Percentiles rank a stretch among this genome's conserved stretches.
Conservation (phyloP, 768 basidiomycete species). For the Termitomyces titanicus region DNA sequence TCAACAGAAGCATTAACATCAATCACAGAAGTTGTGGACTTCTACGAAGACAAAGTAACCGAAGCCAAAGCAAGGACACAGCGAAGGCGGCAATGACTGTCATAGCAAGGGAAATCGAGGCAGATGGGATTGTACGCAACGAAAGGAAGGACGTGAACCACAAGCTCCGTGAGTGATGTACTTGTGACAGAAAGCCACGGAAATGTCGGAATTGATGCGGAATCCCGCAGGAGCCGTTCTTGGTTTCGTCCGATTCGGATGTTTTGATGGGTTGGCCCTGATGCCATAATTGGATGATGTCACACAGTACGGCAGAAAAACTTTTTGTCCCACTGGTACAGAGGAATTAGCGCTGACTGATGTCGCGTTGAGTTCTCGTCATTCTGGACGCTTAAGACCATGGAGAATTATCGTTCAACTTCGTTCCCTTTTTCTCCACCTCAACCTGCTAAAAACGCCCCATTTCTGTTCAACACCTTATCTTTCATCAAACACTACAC, state of each 20-base stretch:
- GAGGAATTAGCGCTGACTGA: constrained; percentile 6
- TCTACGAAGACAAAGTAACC: constrained; percentile 52
- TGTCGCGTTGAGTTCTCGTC: neutral
- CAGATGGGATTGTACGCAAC: constrained; percentile 50
- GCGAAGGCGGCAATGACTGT: constrained; percentile 55
- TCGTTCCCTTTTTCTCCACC: neutral
- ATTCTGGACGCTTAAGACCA: constrained; percentile 9
- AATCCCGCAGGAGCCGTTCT: constrained; percentile 32
- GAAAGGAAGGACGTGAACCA: constrained; percentile 19
- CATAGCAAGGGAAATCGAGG: constrained; percentile 59
- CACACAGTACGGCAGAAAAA: constrained; percentile 40
- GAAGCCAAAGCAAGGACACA: constrained; percentile 37
- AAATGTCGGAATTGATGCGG: constrained; percentile 19
- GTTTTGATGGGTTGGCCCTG: constrained; percentile 49
- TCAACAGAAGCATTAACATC: constrained; percentile 36
- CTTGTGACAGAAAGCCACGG: neutral
- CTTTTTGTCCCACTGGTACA: constrained; percentile 30
- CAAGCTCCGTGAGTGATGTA: constrained; percentile 45
- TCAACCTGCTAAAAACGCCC: neutral
- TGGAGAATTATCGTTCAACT: neutral
- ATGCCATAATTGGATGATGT: constrained; percentile 40
- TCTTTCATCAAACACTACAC: constrained; percentile 12
- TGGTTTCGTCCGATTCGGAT: constrained; percentile 56
- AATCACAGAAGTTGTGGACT: constrained; percentile 40
- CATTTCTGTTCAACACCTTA: constrained; percentile 7